A percentile compares a stretch with the other conserved stretches of the same genome.
Evolutionary conservation across 1,139 yeast species (phyloP).

Genomic region (Saccharomyces hybrid): DNA sequence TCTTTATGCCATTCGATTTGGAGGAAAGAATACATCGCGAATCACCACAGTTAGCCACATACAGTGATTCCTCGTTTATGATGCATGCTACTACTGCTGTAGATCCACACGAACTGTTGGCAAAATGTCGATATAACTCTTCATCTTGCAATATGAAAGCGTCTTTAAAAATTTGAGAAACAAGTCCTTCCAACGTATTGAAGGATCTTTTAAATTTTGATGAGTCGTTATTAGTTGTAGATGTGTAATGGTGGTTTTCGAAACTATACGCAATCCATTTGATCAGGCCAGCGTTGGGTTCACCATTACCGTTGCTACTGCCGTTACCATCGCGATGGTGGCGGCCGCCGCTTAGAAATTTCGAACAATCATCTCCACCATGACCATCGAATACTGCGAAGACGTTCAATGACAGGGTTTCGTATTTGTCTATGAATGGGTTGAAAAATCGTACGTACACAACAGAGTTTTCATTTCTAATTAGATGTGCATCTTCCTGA

Average conservation of each 20-base stretch:
- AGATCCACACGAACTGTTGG: constrained; percentile 52
- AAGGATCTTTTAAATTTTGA: constrained; percentile 17
- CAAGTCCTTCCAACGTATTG: constrained; percentile 34
- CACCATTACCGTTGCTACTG: constrained; percentile 24
- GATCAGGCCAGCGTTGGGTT: constrained; percentile 21
- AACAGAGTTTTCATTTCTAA: constrained; percentile 27
- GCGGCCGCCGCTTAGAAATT: constrained; percentile 41
- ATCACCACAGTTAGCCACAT: constrained; percentile 69
- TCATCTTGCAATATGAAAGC: constrained; percentile 53
- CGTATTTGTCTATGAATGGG: constrained; percentile 25
- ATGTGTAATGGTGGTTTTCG: constrained; percentile 27
- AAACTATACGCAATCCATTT: constrained; percentile 28
- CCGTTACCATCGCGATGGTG: constrained; percentile 36
- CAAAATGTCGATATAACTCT: constrained; percentile 39
- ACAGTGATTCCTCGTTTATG: constrained; percentile 39
- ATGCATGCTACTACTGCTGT: constrained; percentile 57
- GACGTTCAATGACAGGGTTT: constrained; percentile 40
- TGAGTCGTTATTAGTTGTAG: constrained; percentile 4
- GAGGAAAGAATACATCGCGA: constrained; percentile 56
- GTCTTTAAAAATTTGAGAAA: constrained; percentile 40
- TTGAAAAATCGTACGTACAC: constrained; percentile 28
- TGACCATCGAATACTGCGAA: constrained; percentile 80
- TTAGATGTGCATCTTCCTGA: constrained; percentile 70
- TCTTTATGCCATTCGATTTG: constrained; percentile 39
- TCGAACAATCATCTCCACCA: constrained; percentile 61